These are phyloP conservation scores for Adansonia grandidieri DNA, from an alignment of 441 rosid species.

Conservation along the genomic window DNA sequence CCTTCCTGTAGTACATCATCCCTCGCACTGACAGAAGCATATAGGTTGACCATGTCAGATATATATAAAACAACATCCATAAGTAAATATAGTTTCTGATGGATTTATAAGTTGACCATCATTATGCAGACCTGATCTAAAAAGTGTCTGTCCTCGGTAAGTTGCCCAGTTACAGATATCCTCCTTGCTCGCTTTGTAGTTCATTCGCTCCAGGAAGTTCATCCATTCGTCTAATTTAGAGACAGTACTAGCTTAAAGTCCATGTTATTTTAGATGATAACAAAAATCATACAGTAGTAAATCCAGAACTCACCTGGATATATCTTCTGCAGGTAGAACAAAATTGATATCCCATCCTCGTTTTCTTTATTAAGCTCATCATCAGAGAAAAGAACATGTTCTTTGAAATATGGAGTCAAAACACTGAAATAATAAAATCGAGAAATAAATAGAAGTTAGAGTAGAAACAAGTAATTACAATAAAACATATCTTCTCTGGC, in stretches of 20 bases:
- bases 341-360: slow-evolving; percentile 78
- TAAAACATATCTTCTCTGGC: slow-evolving; percentile 15
- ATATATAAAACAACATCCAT: not conserved
- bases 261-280: slow-evolving; percentile 4
- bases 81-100: not conserved
- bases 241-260: not conserved
- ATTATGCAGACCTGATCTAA: slow-evolving; percentile 60
- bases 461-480: not conserved
- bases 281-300: not conserved
- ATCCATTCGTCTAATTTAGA: slow-evolving; percentile 65
- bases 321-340: slow-evolving; percentile 75
- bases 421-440: slow-evolving; percentile 45
- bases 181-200: slow-evolving; percentile 53
- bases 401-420: slow-evolving; percentile 69
- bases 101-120: slow-evolving; percentile 16
- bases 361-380: slow-evolving; percentile 53
- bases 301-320: slow-evolving; percentile 56
- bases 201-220: slow-evolving; percentile 65
- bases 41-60: slow-evolving; percentile 10
- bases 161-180: slow-evolving; percentile 78
- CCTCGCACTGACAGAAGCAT: slow-evolving; percentile 50
- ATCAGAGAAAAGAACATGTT: slow-evolving; percentile 65
- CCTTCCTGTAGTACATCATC: slow-evolving; percentile 83
- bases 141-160: slow-evolving; percentile 76
- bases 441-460: slow-evolving; percentile 19